Evolutionary conservation across 2,329 filamentous ascomycete species (phyloP), one percentile per base, ranked within the genome.

Genomic region (Alternaria conjuncta): DNA sequence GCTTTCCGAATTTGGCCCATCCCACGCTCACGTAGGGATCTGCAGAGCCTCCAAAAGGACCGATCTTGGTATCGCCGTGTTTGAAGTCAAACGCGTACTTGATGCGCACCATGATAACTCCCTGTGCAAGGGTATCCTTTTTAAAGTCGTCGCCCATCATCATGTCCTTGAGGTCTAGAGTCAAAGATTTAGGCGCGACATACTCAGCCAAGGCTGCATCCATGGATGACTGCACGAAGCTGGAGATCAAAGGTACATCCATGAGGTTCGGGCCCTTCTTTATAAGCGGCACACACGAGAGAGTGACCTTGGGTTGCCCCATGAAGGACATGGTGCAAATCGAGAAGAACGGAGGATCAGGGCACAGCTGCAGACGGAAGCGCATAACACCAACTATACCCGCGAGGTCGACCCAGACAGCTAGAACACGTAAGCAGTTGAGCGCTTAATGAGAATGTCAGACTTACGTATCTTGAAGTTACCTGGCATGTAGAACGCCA

Each of bases 1-100:
- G 87, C 71, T 91, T 91, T 56, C 90, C 90, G 74, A 93, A 93
- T 74, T 93, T 94, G 21, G 90, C 90, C 90, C 91, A 94, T 2
- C 88, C 90, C 8, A 92, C 88, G 2, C 88, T 89, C 15, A 92
- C 86, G 67, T 93, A 93, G 0, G 89, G 84, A 77, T 94, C 91
- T 10, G 90, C 88, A 6, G 88, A 87, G 9, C 89, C 90, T 25
- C 82, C 74, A 60, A 89, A 77, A 2, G 88, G 82, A 0, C 88
- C 88, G 32, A 92, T 81, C 1, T 86, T 85, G 6, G 86, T 83
- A 75, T 93, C 91, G 3, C 89, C 90, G 75, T 90, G 86, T 72
- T 91, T 92, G 81, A 93, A 93, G 36, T 88, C 90, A 45, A 86
- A 87, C 0, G 90, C 91, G 23, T 85, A 84, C 72, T 89, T 89